phyloP scores from a whole-genome alignment of 495 filamentous ascomycete species.

The Hypoxylon trugodes region DNA sequence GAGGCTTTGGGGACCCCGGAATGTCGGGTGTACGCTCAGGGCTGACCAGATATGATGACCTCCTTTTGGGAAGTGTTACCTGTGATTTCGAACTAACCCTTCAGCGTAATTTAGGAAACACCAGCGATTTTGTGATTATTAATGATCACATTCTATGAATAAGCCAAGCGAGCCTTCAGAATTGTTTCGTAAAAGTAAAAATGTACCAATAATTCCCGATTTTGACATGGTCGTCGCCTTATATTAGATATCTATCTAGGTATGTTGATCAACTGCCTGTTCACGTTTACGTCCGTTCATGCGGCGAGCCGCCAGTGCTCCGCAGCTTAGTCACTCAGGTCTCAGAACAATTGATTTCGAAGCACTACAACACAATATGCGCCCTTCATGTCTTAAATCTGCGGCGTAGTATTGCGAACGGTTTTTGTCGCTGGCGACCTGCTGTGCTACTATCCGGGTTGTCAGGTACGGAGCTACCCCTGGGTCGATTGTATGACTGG shows the following conservation, averaged over 20 bases:
- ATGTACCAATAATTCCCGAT: no score
- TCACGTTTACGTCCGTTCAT: slow-evolving; percentile 38
- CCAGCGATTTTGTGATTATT: background rate
- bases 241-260: no score
- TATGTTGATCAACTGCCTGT: slow-evolving; percentile 20
- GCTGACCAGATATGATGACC: background rate
- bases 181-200: no score
- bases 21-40: slow-evolving; percentile 13
- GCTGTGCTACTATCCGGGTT: slow-evolving; percentile 25
- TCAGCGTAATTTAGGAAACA: slow-evolving; percentile 35
- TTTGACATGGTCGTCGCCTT: no score
- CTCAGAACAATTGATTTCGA: slow-evolving; percentile 36
- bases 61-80: slow-evolving; percentile 17
- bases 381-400: slow-evolving; percentile 33
- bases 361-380: slow-evolving; percentile 15
- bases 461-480: slow-evolving; percentile 33
- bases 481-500: slow-evolving; percentile 5
- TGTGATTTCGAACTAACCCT: slow-evolving; percentile 23
- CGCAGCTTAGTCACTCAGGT: slow-evolving; percentile 10
- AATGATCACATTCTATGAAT: background rate
- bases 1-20: slow-evolving; percentile 22
- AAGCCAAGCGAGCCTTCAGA: background rate
- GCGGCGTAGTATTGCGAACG: slow-evolving; percentile 31
- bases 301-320: slow-evolving; percentile 31
- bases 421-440: slow-evolving; percentile 34